A percentile compares a stretch with the other conserved stretches of the same genome.
Conservation (phyloP, 164 flowering plant genomes). For the Malania oleifera region DNA sequence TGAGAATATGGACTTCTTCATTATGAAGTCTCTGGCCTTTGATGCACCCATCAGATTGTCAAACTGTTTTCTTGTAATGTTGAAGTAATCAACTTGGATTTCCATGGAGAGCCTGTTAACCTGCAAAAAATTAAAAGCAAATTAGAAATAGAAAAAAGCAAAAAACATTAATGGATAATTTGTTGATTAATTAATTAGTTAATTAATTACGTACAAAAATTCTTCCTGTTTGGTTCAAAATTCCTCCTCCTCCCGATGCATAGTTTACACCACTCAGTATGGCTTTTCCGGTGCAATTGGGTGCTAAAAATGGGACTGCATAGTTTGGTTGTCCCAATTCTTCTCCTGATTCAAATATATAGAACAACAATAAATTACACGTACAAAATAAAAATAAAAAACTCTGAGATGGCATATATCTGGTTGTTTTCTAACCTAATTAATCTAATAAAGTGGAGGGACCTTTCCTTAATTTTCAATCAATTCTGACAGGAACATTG, state of each 20-base stretch:
- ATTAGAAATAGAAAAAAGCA: background rate
- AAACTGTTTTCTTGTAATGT: conserved; percentile 67
- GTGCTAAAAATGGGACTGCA: conserved; percentile 72
- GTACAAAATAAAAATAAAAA: background rate
- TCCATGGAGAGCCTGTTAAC: conserved; percentile 86
- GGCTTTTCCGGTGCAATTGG: conserved; percentile 68
- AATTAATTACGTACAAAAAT: conserved; percentile 50
- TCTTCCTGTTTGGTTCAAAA: conserved; percentile 84
- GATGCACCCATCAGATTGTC: conserved; percentile 56
- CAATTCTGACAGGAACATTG: too few relatives aligned
- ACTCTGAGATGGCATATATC: too few relatives aligned
- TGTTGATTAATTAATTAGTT: background rate
- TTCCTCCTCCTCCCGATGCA: conserved; percentile 97
- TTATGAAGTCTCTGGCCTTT: conserved; percentile 58
- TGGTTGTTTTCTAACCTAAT: too few relatives aligned
- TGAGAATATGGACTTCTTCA: conserved; percentile 79
- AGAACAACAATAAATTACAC: background rate
- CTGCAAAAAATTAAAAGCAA: conserved; percentile 21
- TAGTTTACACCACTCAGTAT: conserved; percentile 77
- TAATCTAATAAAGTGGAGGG: too few relatives aligned
- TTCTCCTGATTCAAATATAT: conserved; percentile 53
- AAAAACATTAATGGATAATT: background rate
- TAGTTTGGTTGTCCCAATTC: conserved; percentile 63
- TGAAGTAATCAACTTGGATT: conserved; percentile 83
- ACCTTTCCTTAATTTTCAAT: too few relatives aligned